Base-by-base conservation (phyloP, 495 filamentous ascomycete genomes). In the Tetracladium marchalianum region DNA sequence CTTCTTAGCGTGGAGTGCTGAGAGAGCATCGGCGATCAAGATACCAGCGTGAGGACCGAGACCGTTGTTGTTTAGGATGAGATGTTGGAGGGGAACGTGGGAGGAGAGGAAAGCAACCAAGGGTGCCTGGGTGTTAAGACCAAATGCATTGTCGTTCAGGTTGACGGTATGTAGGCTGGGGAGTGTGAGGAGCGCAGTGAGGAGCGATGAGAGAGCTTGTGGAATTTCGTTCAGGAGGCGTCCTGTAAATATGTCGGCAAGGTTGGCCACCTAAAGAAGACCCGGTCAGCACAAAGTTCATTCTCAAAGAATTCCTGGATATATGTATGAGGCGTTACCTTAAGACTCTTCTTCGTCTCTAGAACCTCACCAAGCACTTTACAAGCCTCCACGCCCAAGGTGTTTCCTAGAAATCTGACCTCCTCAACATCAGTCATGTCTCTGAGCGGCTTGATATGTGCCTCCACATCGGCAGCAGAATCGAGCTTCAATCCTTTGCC, bases 11-110 rank as follows among this genome's bases (percentile, higher is more conserved):
- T 81, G 76, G n/a, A 80, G 72, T 56, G 75, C 75, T 5, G 88
- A 86, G 47, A 98, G 84, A 15, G 78, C 72, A 60, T 94, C 78
- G 22, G 90, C 92, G 50, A 98, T 80, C 44, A 88, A 66, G 39
- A 81, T 81, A 41, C 93, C 92, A 1, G 92, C 93, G 35, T 81
- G 76, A 31, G 92, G 92, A 12, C 92, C 92, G 9, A 98, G 76
- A n/a, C 92, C 92, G 64, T 98, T 98, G 70, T 98, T 98, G 70
- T 95, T 95, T 45, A 98, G 77, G 62, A 92, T 84, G 11, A 98
- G 76, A 64, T 95, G 86, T 58, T 84, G 85, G 11, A 98, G 80
- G 8, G 92, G 90, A 15, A 83, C 77, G 62, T 95, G 89, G 22
- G 75, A 71, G 19, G 84, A 80, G 39, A 97, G 78, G 69, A 96